Evolutionary conservation across 495 filamentous ascomycete species (phyloP).

Genomic region (Diplogelasinospora grovesii): DNA sequence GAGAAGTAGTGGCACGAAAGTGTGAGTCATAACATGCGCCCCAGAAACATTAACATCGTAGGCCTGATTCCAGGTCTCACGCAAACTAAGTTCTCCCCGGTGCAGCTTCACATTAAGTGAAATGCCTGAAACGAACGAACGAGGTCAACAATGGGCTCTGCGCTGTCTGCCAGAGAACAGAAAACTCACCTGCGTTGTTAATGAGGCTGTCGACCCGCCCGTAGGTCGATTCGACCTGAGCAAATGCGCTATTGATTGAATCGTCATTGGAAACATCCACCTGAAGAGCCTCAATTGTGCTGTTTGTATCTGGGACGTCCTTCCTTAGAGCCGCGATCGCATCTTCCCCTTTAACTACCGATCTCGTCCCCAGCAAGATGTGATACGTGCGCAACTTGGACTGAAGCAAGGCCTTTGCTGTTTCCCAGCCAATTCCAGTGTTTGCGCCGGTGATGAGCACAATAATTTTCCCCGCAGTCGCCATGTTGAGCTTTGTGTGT

Average conservation of each 20-base stretch:
- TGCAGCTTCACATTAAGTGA: too few relatives aligned
- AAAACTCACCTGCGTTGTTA: slow-evolving; percentile 40
- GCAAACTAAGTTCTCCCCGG: too few relatives aligned
- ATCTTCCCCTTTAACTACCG: slow-evolving; percentile 35
- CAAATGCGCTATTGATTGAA: slow-evolving; percentile 36
- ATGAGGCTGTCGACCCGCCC: slow-evolving; percentile 41
- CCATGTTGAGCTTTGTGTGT: too few relatives aligned
- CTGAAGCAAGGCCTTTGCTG: slow-evolving; percentile 36
- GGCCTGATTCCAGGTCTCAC: slow-evolving; percentile 38
- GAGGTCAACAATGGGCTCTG: not conserved
- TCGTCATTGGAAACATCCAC: slow-evolving; percentile 45
- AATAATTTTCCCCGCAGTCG: too few relatives aligned
- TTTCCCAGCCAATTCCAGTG: slow-evolving; percentile 46
- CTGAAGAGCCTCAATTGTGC: slow-evolving; percentile 31
- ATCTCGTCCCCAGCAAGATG: slow-evolving; percentile 42
- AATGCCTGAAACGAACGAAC: slow-evolving; percentile 18
- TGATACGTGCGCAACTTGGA: slow-evolving; percentile 38
- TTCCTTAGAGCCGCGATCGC: slow-evolving; percentile 30
- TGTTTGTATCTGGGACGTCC: slow-evolving; percentile 31
- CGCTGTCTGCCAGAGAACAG: not conserved
- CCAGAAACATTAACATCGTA: slow-evolving; percentile 46
- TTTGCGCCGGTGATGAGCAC: slow-evolving; percentile 26
- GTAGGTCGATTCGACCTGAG: slow-evolving; percentile 22
- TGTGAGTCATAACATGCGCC: slow-evolving; percentile 40
- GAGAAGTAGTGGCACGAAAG: slow-evolving; percentile 44